phyloP scores from a whole-genome alignment of 441 rosid genomes.

The Bocquillonia castaneifolia region DNA sequence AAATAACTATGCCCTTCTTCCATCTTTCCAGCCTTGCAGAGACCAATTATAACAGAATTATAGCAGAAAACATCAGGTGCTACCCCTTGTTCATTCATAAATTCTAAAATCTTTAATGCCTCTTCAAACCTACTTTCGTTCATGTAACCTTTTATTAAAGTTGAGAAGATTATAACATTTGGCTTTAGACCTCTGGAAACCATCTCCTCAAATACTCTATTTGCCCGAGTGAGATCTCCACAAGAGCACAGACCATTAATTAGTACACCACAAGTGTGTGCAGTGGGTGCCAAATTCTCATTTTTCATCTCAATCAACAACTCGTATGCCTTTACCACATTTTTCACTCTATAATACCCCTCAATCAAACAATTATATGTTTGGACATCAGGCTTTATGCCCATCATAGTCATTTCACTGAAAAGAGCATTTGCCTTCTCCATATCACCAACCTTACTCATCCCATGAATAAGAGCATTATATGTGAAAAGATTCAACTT shows the following conservation, averaged over 20 bases:
- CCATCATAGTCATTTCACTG: constrained; percentile 53
- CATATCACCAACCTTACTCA: constrained; percentile 56
- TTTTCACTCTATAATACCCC: constrained; percentile 43
- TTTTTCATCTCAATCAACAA: constrained; percentile 54
- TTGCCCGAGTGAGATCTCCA: constrained; percentile 53
- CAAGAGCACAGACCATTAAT: constrained; percentile 50
- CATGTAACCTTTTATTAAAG: constrained; percentile 55
- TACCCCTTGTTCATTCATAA: constrained; percentile 55
- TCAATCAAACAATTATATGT: constrained; percentile 58
- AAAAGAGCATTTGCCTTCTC: constrained; percentile 53
- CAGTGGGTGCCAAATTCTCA: constrained; percentile 46
- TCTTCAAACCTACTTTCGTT: constrained; percentile 48
- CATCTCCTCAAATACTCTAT: constrained; percentile 46
- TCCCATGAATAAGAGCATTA: constrained; percentile 43
- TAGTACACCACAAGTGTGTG: constrained; percentile 40
- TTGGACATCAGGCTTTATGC: constrained; percentile 49
- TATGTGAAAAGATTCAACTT: constrained; percentile 38
- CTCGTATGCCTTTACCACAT: constrained; percentile 35
- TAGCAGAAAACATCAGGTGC: constrained; percentile 67
- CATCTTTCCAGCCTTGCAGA: constrained; percentile 69
- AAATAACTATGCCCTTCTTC: constrained; percentile 60
- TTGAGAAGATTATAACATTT: constrained; percentile 51
- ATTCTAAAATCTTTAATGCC: constrained; percentile 42
- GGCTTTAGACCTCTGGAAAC: constrained; percentile 53
- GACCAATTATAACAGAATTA: constrained; percentile 65